Evolutionary conservation across 2,329 filamentous ascomycete species (phyloP).

Genomic region (Fusarium xylarioides): DNA sequence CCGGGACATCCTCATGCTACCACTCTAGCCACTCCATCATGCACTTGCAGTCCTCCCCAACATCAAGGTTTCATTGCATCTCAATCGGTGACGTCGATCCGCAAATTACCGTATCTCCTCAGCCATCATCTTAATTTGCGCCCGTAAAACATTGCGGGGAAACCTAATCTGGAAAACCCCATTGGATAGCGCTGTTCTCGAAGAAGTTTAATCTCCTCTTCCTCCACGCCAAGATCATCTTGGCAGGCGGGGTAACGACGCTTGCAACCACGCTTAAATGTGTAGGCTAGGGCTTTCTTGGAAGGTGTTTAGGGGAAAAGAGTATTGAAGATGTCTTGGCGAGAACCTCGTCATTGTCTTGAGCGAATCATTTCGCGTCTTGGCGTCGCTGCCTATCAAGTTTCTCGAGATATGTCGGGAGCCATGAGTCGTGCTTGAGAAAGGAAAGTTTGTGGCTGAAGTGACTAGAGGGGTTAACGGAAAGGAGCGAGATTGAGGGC

Average conservation of each 20-base stretch:
- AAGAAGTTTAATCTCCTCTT: background rate
- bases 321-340: background rate
- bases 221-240: background rate
- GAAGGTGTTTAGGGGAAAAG: background rate
- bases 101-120: background rate
- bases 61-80: background rate
- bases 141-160: background rate
- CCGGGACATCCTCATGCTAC: too few relatives aligned
- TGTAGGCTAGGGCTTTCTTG: background rate
- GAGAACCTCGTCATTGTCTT: background rate
- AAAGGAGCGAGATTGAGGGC: background rate
- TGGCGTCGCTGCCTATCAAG: background rate
- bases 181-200: background rate
- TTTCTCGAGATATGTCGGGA: background rate
- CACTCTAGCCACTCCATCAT: background rate
- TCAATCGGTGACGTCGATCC: background rate
- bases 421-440: background rate
- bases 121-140: background rate
- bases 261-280: constrained; percentile 18
- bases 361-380: background rate
- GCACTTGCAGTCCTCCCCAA: background rate
- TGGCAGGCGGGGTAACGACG: constrained; percentile 16
- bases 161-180: background rate
- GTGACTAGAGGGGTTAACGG: background rate
- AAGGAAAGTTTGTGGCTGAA: background rate